Conservation (phyloP, 139 green algal species). For the Chlorella sp. region DNA sequence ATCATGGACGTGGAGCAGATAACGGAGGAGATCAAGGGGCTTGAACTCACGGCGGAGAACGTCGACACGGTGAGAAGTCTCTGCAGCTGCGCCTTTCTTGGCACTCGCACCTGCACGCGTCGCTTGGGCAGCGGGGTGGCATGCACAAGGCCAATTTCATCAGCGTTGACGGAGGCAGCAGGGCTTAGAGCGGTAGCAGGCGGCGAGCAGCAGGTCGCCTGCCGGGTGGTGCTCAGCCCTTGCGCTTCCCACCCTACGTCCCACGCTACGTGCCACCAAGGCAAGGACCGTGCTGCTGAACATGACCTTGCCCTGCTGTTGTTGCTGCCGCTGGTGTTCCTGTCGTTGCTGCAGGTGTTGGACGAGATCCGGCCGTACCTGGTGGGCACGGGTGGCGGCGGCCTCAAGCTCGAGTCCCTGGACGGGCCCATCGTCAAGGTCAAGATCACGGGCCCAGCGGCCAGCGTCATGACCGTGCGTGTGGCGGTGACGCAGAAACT, state of each 20-base stretch:
- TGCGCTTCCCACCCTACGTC: no score
- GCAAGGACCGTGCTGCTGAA: no score
- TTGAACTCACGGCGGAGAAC: slow-evolving; percentile 86
- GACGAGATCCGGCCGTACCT: slow-evolving; percentile 86
- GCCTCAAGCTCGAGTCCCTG: slow-evolving; percentile 80
- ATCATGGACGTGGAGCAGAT: slow-evolving; percentile 97
- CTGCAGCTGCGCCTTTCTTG: no score
- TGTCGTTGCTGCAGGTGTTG: slow-evolving; percentile 35
- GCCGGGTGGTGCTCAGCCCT: no score
- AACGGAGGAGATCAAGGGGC: slow-evolving; percentile 73
- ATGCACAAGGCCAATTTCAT: no score
- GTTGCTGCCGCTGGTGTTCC: background rate
- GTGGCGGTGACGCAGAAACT: slow-evolving; percentile 99
- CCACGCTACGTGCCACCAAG: no score
- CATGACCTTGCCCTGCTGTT: no score
- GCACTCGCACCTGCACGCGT: no score
- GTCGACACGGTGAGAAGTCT: slow-evolving; percentile 54
- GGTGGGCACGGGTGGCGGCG: slow-evolving; percentile 89
- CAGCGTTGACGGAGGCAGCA: no score
- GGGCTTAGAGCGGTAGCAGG: no score
- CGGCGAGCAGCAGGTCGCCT: no score
- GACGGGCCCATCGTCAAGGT: slow-evolving; percentile 94
- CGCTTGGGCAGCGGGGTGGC: no score
- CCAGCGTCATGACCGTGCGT: slow-evolving; percentile 94
- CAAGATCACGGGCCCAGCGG: slow-evolving; percentile 85